Conservation (phyloP, 1,284 basidiomycete species). For the Serendipita sp. region DNA sequence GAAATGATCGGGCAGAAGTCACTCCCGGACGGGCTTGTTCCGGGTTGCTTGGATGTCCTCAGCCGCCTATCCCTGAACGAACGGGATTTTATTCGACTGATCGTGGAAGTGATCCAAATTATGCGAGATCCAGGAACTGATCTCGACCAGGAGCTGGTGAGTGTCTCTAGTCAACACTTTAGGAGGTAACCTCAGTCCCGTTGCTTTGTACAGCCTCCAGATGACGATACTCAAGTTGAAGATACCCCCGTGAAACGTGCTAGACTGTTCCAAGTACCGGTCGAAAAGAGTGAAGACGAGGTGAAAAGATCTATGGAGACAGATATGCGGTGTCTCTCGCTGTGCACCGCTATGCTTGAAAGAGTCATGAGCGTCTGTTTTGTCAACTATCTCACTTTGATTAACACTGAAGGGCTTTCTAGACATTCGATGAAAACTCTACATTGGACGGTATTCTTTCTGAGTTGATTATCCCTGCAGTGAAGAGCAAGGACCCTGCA, state of each 20-base stretch:
- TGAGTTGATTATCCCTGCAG: conserved; percentile 82
- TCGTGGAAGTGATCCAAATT: conserved; percentile 87
- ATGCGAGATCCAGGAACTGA: conserved; percentile 49
- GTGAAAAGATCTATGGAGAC: conserved; percentile 47
- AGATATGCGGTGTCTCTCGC: conserved; percentile 71
- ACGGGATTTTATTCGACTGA: conserved; percentile 81
- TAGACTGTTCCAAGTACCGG: conserved; percentile 17
- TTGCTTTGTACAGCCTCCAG: conserved; percentile 20
- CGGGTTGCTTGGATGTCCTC: conserved; percentile 76
- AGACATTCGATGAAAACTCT: conserved; percentile 89
- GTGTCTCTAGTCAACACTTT: conserved; percentile 8
- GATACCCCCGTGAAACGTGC: conserved; percentile 21
- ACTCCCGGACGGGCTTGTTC: conserved; percentile 67
- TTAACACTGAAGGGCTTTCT: conserved; percentile 10
- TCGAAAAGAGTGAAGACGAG: conserved; percentile 45
- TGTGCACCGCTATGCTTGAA: conserved; percentile 85
- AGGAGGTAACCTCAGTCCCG: neutral
- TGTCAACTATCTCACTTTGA: neutral
- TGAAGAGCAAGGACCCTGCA: conserved; percentile 71
- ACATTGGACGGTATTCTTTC: conserved; percentile 81
- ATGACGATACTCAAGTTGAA: conserved; percentile 24
- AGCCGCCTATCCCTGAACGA: conserved; percentile 75
- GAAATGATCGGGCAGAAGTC: conserved; percentile 70
- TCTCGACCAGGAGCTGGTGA: conserved; percentile 28
- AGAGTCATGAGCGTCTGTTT: conserved; percentile 69